Conservation (phyloP, 106 monocot genomes). For the Xerophyta viscosa region DNA sequence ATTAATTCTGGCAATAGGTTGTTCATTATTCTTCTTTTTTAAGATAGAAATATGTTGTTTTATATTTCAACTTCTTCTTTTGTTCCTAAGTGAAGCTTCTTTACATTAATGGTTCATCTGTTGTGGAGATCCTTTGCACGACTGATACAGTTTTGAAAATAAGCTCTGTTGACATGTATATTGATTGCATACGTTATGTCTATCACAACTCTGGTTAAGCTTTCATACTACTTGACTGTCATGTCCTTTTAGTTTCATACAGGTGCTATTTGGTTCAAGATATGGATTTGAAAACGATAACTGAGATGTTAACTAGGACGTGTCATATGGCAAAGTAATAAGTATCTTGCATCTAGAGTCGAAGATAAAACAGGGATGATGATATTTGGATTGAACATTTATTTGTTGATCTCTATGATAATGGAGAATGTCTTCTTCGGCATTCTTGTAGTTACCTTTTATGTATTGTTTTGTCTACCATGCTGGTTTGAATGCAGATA, state of each 20-base stretch:
- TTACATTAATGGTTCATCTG: conserved; percentile 12
- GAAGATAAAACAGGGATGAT: too few relatives aligned
- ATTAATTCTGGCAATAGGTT: conserved; percentile 99
- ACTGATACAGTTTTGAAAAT: conserved; percentile 81
- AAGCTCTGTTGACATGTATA: conserved; percentile 24
- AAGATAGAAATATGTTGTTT: too few relatives aligned
- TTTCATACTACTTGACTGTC: too few relatives aligned
- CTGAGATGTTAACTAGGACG: too few relatives aligned
- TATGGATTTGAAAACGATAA: too few relatives aligned
- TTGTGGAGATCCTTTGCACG: conserved; percentile 90
- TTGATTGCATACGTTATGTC: too few relatives aligned
- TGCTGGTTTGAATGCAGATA: conserved; percentile 68
- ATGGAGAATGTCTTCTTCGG: background rate
- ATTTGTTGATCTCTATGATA: background rate
- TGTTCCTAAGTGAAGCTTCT: background rate
- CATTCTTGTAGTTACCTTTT: background rate
- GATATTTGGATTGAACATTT: background rate
- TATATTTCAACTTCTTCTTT: background rate
- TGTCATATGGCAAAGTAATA: too few relatives aligned
- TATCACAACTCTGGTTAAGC: too few relatives aligned
- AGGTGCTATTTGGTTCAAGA: too few relatives aligned
- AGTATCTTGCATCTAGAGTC: too few relatives aligned
- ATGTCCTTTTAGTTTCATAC: too few relatives aligned
- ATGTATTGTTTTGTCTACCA: conserved; percentile 64
- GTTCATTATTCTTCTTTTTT: background rate